These are phyloP conservation scores for Rossbeevera mucosa DNA, from an alignment of 768 basidiomycete species.

Conservation along the genomic window DNA sequence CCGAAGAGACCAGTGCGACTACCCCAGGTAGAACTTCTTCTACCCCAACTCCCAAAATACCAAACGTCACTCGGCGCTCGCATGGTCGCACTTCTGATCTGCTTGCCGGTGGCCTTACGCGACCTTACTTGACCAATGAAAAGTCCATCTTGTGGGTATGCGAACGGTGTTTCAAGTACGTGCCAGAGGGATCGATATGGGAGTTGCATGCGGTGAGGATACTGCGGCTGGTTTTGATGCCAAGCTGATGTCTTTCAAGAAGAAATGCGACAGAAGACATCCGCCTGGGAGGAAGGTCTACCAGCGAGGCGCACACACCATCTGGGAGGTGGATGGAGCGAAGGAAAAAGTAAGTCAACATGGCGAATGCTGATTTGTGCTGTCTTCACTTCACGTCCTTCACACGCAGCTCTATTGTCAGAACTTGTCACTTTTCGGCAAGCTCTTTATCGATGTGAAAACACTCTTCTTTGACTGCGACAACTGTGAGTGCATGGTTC, in stretches of 20 bases:
- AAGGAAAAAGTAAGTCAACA: conserved; percentile 61
- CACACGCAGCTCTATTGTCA: conserved; percentile 88
- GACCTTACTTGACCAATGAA: conserved; percentile 42
- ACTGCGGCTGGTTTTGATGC: conserved; percentile 2
- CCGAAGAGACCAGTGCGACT: conserved; percentile 42
- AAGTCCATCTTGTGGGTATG: conserved; percentile 73
- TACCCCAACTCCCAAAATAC: conserved; percentile 37
- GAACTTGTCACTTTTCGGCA: conserved; percentile 92
- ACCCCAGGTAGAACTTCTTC: conserved; percentile 25
- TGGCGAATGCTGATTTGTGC: not conserved
- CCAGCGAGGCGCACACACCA: conserved; percentile 79
- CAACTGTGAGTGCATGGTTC: conserved; percentile 54
- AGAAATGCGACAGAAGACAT: conserved; percentile 57
- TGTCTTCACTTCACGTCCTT: conserved; percentile 1
- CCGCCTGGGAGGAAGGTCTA: conserved; percentile 93
- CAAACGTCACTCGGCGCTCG: conserved; percentile 52
- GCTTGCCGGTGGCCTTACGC: conserved; percentile 56
- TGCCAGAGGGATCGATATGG: conserved; percentile 69
- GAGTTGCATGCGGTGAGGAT: conserved; percentile 58
- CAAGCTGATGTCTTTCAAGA: conserved; percentile 41
- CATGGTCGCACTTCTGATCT: conserved; percentile 74
- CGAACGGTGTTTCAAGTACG: conserved; percentile 96
- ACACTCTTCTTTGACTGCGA: conserved; percentile 89
- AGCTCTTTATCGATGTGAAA: conserved; percentile 98
- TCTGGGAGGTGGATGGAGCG: conserved; percentile 95